Percentiles rank a stretch among this genome's conserved stretches.
phyloP scores from a whole-genome alignment of 306 rosid species.

The Pyrus bretschneideri region DNA sequence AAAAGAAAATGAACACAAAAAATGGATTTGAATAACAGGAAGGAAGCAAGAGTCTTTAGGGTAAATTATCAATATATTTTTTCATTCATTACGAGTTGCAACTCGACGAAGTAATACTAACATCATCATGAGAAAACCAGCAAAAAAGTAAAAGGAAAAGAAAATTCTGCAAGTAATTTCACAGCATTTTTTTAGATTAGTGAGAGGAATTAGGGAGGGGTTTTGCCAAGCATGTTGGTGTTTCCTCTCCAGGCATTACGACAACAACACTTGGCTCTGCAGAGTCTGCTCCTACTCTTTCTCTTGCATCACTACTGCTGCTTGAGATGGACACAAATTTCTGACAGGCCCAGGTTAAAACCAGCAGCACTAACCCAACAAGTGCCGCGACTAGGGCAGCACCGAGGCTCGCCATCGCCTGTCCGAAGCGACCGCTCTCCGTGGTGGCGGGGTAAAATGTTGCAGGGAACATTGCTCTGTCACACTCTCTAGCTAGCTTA shows the following conservation, averaged over 20 bases:
- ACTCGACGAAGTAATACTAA: too few species aligned
- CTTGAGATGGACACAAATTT: background rate
- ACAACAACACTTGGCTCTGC: background rate
- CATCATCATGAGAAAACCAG: too few species aligned
- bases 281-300: background rate
- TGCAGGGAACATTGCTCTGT: background rate
- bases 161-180: too few species aligned
- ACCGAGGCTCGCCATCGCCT: too few species aligned
- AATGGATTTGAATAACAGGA: too few species aligned
- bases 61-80: too few species aligned
- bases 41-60: too few species aligned
- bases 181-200: background rate
- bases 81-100: too few species aligned
- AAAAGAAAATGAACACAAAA: too few species aligned
- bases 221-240: background rate
- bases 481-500: too few species aligned
- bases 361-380: background rate
- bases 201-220: background rate
- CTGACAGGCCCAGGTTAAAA: background rate
- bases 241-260: background rate
- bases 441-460: background rate
- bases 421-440: background rate
- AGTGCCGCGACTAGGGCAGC: too few species aligned
- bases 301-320: background rate
- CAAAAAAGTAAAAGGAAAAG: too few species aligned